These are phyloP conservation scores for Cystobasidium slooffiae DNA, from an alignment of 1,284 basidiomycete genomes.

Conservation along the genomic window DNA sequence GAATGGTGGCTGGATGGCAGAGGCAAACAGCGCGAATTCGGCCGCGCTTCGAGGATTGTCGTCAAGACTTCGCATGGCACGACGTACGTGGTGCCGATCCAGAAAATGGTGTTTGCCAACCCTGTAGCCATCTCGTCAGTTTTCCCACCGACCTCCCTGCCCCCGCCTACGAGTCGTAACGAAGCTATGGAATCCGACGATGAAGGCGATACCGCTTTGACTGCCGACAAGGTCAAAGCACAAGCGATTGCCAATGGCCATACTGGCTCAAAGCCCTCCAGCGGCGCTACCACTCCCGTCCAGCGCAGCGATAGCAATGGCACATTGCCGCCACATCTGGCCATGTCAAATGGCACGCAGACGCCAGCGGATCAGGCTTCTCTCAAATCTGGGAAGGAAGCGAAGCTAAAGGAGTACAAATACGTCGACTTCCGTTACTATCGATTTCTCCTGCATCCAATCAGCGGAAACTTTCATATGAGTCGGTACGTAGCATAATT, in stretches of 20 bases:
- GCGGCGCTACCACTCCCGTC: constrained; percentile 14
- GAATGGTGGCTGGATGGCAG: constrained; percentile 84
- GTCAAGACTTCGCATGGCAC: constrained; percentile 88
- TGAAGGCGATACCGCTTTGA: constrained; percentile 30
- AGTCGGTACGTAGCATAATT: constrained; percentile 65
- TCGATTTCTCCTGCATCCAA: constrained; percentile 84
- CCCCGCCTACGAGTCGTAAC: constrained; percentile 42
- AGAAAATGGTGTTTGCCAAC: constrained; percentile 72
- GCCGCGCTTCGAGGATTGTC: constrained; percentile 74
- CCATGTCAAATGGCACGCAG: constrained; percentile 13
- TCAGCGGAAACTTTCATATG: constrained; percentile 79
- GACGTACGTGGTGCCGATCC: constrained; percentile 74
- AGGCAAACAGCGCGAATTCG: constrained; percentile 82
- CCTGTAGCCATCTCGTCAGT: constrained; percentile 69
- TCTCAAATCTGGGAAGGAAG: constrained; percentile 36
- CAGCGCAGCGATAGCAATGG: constrained; percentile 6
- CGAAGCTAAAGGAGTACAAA: constrained; percentile 54
- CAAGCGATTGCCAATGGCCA: constrained; percentile 56
- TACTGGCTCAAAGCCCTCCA: constrained; percentile 60
- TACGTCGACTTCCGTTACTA: constrained; percentile 75
- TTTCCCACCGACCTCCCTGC: constrained; percentile 62
- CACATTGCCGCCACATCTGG: not conserved
- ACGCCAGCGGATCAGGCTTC: constrained; percentile 20
- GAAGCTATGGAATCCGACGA: constrained; percentile 44
- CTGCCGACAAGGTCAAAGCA: constrained; percentile 47